Evolutionary conservation across 2,329 filamentous ascomycete genomes (phyloP), one percentile per base, ranked within the genome.

Genomic region (Ceratocystis diversiconidia): DNA sequence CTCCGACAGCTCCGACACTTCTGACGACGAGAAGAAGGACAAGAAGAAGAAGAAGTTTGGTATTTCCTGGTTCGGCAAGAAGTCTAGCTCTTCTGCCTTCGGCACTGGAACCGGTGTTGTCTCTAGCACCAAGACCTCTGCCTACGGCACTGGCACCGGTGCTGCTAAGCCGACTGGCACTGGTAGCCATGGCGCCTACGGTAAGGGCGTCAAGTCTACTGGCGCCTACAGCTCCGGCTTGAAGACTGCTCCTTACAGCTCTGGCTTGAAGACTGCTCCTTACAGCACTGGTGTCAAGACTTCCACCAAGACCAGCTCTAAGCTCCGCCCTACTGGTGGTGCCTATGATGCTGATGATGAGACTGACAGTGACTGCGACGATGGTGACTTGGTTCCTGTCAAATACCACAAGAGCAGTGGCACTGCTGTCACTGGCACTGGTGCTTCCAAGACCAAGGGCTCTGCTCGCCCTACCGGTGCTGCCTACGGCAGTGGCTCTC

Each of bases 21-120:
- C 61, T 28, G 62, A 64, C n/a, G 50, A 44, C 41, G 64, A 65
- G 64, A 44, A 50, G 43, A 28, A 57, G 12, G 50, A 12, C 22
- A 43, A 48, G 46, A 41, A 41, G n/a, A 19, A 5, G 22, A 30
- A 30, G 28, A 30, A 25, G 48, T 15, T 22, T 55, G 28, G 28
- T 28, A 55, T 61, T 44, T 55, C 52, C n/a, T 28, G 36, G 6
- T 22, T n/a, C 7, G 36, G 46, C 30, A 43, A 44, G 15, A 30
- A 22, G 19, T 30, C 46, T 5, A 41, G 52, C 43, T 25, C 32
- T 36, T 36, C 22, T 5, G 41, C 55, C 32, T 22, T 55, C 62
- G 32, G n/a, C 19, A 63, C 62, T 44, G 44, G 52, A 15, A 46
- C 62, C 17, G 62, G 62, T 17, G 19, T 17, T 19, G 4, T 25